Evolutionary conservation across 2,329 filamentous ascomycete species (phyloP).

Genomic region (Peltaster fructicola): DNA sequence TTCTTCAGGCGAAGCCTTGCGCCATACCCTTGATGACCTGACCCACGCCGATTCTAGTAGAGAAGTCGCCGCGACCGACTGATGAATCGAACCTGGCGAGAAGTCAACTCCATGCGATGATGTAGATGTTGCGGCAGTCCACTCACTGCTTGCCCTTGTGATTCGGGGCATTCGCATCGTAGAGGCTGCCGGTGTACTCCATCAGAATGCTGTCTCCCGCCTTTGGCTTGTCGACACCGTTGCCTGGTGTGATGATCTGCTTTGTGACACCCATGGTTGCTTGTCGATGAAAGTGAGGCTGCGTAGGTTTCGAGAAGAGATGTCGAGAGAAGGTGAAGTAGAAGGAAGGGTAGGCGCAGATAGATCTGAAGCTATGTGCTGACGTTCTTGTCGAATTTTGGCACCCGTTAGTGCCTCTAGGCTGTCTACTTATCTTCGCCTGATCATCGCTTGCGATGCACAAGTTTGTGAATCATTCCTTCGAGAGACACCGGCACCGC

Average conservation of each 20-base stretch:
- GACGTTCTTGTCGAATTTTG: too few relatives aligned
- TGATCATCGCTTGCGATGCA: too few relatives aligned
- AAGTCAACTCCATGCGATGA: conserved; percentile 2
- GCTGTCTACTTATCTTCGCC: too few relatives aligned
- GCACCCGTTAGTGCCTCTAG: too few relatives aligned
- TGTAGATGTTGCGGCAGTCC: not conserved
- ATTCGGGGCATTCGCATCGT: conserved; percentile 42
- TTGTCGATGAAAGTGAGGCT: conserved; percentile 5
- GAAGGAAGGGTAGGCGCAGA: too few relatives aligned
- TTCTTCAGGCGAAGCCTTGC: too few relatives aligned
- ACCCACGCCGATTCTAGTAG: conserved; percentile 61
- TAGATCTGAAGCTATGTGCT: too few relatives aligned
- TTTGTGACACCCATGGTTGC: conserved; percentile 45
- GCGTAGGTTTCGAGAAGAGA: too few relatives aligned
- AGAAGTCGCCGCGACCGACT: conserved; percentile 57
- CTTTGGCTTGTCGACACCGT: conserved; percentile 40
- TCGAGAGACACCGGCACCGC: too few relatives aligned
- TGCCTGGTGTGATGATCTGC: conserved; percentile 43
- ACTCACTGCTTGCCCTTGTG: conserved; percentile 55
- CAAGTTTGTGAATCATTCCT: too few relatives aligned
- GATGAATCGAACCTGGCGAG: conserved; percentile 70
- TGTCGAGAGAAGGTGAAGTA: too few relatives aligned
- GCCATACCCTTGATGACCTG: conserved; percentile 69
- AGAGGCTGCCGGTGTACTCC: conserved; percentile 80
- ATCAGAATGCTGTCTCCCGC: conserved; percentile 62